Conservation (phyloP, 257 asterid genomes). For the Rauvolfia tetraphylla region DNA sequence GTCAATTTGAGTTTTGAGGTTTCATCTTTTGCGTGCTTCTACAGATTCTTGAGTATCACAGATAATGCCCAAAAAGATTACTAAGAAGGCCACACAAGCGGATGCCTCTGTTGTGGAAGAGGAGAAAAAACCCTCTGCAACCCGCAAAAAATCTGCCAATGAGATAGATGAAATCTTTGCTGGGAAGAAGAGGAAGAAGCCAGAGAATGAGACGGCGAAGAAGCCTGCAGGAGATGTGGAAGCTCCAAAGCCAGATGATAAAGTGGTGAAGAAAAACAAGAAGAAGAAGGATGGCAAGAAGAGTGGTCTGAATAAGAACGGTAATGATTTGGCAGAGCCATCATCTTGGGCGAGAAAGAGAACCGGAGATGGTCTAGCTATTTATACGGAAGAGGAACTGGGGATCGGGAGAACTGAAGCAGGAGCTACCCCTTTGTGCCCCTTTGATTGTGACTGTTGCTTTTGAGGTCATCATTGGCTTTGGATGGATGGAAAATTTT, state of each 20-base stretch:
- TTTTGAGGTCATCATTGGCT: slow-evolving; percentile 33
- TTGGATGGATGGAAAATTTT: background rate
- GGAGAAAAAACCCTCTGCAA: slow-evolving; percentile 21
- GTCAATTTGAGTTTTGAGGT: background rate
- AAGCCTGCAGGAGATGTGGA: slow-evolving; percentile 18
- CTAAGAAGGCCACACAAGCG: slow-evolving; percentile 14
- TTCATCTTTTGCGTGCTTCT: background rate
- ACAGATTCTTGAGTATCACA: background rate
- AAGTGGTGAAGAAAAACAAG: slow-evolving; percentile 21
- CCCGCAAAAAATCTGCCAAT: slow-evolving; percentile 33
- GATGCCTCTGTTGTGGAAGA: slow-evolving; percentile 1
- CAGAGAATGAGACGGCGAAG: slow-evolving; percentile 19
- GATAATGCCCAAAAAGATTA: slow-evolving; percentile 28
- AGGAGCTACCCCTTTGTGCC: slow-evolving; percentile 68
- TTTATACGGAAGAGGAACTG: slow-evolving; percentile 72
- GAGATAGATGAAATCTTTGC: slow-evolving; percentile 79
- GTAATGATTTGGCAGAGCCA: background rate
- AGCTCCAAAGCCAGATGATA: slow-evolving; percentile 2
- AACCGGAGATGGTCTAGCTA: slow-evolving; percentile 55
- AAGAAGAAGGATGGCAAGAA: slow-evolving; percentile 23
- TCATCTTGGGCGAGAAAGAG: slow-evolving; percentile 35
- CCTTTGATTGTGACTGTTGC: slow-evolving; percentile 80
- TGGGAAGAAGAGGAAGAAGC: slow-evolving; percentile 47
- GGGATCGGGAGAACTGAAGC: slow-evolving; percentile 53
- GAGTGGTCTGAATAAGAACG: slow-evolving; percentile 13